phyloP scores from a whole-genome alignment of 371 early-diverging fungal species.

The Apophysomyces elegans region DNA sequence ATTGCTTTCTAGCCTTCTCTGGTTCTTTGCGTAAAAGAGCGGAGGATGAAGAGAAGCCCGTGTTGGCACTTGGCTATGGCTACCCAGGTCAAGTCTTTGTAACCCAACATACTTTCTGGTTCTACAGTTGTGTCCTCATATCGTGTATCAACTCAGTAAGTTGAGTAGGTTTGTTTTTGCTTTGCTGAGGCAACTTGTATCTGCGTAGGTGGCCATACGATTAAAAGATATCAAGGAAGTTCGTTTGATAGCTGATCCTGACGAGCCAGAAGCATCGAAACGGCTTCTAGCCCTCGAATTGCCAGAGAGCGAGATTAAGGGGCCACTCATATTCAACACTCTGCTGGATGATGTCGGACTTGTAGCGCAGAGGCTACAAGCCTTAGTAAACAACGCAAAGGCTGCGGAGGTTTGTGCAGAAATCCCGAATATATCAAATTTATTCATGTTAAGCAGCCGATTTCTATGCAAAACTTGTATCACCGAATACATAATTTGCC shows the following conservation, averaged over 20 bases:
- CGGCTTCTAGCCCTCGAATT: constrained; percentile 20
- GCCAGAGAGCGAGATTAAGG: constrained; percentile 22
- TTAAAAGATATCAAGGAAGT: constrained; percentile 39
- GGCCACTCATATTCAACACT: constrained; percentile 40
- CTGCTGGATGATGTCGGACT: constrained; percentile 49
- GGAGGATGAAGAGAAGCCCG: constrained; percentile 18
- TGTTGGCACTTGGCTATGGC: constrained; percentile 38
- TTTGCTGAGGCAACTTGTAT: not conserved
- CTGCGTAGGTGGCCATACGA: constrained; percentile 32
- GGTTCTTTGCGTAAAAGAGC: constrained; percentile 45
- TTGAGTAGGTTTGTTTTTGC: not conserved
- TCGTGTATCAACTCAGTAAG: constrained; percentile 49
- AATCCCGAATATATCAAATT: not conserved
- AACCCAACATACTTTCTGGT: constrained; percentile 55
- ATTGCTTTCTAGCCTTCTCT: constrained; percentile 32
- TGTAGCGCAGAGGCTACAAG: constrained; percentile 39
- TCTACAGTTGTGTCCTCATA: constrained; percentile 50
- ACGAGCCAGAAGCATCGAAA: not conserved
- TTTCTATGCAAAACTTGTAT: not conserved
- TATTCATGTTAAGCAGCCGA: not conserved
- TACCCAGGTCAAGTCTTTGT: constrained; percentile 51
- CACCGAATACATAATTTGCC: not conserved
- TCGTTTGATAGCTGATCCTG: constrained; percentile 40
- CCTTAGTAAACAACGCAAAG: constrained; percentile 49
- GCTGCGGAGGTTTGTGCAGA: constrained; percentile 20